phyloP scores from a whole-genome alignment of 306 rosid species.

The Coriaria nepalensis region DNA sequence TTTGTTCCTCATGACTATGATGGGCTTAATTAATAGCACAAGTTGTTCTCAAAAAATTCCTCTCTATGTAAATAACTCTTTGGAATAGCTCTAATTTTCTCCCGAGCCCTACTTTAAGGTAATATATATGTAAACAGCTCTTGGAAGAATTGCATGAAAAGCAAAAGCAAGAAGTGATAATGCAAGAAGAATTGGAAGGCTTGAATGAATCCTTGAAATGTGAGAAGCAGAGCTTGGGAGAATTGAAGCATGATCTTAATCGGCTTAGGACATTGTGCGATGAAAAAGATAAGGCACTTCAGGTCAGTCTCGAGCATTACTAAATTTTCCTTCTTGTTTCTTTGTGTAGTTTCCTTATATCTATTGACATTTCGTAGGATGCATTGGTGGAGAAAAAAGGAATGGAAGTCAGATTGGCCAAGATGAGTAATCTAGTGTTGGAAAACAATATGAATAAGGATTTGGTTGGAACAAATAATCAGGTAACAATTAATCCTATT shows the following conservation, averaged over 20 bases:
- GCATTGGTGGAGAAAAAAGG: constrained; percentile 46
- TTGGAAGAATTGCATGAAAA: constrained; percentile 48
- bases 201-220: constrained; percentile 47
- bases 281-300: constrained; percentile 64
- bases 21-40: no score
- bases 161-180: constrained; percentile 42
- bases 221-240: constrained; percentile 40
- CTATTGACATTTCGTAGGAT: constrained; percentile 53
- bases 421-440: constrained; percentile 39
- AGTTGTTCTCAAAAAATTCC: no score
- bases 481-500: constrained; percentile 26
- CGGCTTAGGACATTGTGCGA: constrained; percentile 37
- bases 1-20: no score
- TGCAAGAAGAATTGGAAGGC: constrained; percentile 55
- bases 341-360: constrained; percentile 11
- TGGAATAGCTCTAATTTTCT: no score
- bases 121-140: constrained; percentile 28
- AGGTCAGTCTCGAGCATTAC: constrained; percentile 50
- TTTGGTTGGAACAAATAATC: constrained; percentile 34
- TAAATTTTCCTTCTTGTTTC: constrained; percentile 5
- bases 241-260: constrained; percentile 39
- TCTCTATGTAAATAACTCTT: no score
- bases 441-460: constrained; percentile 42
- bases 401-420: constrained; percentile 52
- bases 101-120: neutral